Evolutionary conservation across 306 rosid genomes (phyloP), one percentile per base, ranked within the genome.

Genomic region (Medicago lupulina): DNA sequence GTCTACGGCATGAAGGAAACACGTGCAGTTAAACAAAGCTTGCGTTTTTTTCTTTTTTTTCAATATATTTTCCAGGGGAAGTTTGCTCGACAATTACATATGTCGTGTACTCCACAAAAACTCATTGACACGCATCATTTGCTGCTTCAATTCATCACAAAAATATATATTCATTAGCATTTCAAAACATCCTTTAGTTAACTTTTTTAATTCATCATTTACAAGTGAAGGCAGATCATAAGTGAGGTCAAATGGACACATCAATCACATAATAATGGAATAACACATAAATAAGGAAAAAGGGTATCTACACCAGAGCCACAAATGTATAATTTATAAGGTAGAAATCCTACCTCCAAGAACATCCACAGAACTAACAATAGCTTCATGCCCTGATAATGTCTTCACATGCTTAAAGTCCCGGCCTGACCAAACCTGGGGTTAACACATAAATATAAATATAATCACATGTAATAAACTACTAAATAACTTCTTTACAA

Each of bases 401-500:
- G 92, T 90, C 87, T 81, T 92, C 67, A 95, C 96, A 67, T 90
- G 97, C 87, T 92, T 95, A 77, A 95, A 92, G 86, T 95, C 97
- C 73, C 92, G 90, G 62, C 88, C 91, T 7, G 99, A 95, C 99
- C 99, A 92, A 62, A 92, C 97, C 99, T 95, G 83, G 23, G 9
- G 71, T 78, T 51, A 53, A 84, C 38, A 73, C 70, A 76, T 47
- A 73, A 39, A 74, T 40, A 79, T 69, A 81, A 81, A 73, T 21
- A 65, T 57, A 41, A n/a, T 49, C n/a, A 83, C 41, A 79, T 62
- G 44, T 39, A 79, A 62, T 55, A 43, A 73, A 67, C 10, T 51
- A 58, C 71, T 23, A 34, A 34, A 68, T 54, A 73, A 75, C 39
- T 49, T 74, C 36, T 49, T 36, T 72, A 61, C 23, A 19, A 78